phyloP scores from a whole-genome alignment of 106 monocot genomes.

The Acanthochlamys bracteata region DNA sequence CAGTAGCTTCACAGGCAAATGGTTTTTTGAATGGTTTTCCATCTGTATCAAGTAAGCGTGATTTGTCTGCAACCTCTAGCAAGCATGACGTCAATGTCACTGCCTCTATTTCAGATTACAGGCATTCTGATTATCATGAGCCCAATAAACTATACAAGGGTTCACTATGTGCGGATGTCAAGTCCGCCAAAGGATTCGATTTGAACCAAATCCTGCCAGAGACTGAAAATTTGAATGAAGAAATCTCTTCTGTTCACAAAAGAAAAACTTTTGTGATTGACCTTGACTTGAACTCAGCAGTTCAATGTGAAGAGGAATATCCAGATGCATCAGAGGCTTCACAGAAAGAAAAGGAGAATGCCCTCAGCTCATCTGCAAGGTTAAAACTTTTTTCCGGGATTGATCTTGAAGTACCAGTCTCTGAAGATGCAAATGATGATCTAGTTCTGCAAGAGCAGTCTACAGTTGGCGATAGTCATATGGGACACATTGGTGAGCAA shows the following conservation, averaged over 20 bases:
- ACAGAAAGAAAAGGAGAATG: not conserved
- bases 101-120: not conserved
- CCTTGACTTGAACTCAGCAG: not conserved
- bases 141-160: conserved; percentile 4
- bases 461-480: not conserved
- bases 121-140: too few relatives aligned
- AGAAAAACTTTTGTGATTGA: conserved; percentile 3
- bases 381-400: conserved; percentile 11
- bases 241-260: conserved; percentile 18
- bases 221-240: conserved; percentile 4
- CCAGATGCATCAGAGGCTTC: not conserved
- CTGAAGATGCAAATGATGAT: conserved; percentile 1
- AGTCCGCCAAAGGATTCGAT: conserved; percentile 19
- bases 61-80: not conserved
- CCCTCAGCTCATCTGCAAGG: conserved; percentile 3
- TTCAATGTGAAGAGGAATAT: conserved; percentile 1
- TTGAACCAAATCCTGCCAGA: conserved; percentile 15
- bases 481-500: not conserved
- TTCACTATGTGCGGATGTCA: conserved; percentile 2
- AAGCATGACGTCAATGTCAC: conserved; percentile 4
- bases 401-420: conserved; percentile 34
- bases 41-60: not conserved
- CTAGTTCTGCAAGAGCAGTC: not conserved
- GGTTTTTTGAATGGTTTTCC: conserved; percentile 1
- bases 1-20: not conserved